Base-by-base conservation (phyloP, 768 basidiomycete species). In the Xanthoconium stramineum region DNA sequence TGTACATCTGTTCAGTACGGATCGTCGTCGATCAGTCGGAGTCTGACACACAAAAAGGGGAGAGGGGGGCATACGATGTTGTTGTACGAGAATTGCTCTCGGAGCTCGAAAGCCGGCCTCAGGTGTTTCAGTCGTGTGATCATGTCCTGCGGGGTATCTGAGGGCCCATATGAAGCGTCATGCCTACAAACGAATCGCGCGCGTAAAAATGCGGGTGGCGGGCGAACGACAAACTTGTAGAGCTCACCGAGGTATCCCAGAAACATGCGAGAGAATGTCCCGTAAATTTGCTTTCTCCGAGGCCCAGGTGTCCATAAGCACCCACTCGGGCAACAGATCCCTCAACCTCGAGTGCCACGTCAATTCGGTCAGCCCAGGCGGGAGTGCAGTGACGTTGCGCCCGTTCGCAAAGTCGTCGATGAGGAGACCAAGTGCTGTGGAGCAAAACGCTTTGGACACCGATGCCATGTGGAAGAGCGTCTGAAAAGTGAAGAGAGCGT, bases 361-460 rank as follows among this genome's bases (percentile, higher is more conserved):
- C 13, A 79, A 53, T 48, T 69, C 62, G 1, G 53, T 52, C 20
- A 76, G 19, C 7, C 61, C 59, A 1, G 52, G 19, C 0, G 77
- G 77, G 3, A 78, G 67, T 8, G 65, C 64, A 0, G 76, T 73
- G 7, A 60, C 56, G 40, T 76, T 77, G 24, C 60, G 64, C 3
- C 75, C 69, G 13, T 65, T 53, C 14, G 66, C 66, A 57, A 73
- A 78, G 57, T 77, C 77, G 29, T 76, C 72, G 46, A 78, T 74
- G 24, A 79, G 67, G 13, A 79, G 69, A 5, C 78, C 77, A 1
- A 78, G 47, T 2, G 76, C 68, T 0, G 68, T 71, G 2, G 69
- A 64, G 7, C 77, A 63, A 63, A 79, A 78, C 6, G 74, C 74
- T 45, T 78, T 75, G 9, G 74, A 76, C 29, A 71, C 69, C 0